Conservation (phyloP, 192 early-diverging fungal species). For the Umbelopsis sp. region DNA sequence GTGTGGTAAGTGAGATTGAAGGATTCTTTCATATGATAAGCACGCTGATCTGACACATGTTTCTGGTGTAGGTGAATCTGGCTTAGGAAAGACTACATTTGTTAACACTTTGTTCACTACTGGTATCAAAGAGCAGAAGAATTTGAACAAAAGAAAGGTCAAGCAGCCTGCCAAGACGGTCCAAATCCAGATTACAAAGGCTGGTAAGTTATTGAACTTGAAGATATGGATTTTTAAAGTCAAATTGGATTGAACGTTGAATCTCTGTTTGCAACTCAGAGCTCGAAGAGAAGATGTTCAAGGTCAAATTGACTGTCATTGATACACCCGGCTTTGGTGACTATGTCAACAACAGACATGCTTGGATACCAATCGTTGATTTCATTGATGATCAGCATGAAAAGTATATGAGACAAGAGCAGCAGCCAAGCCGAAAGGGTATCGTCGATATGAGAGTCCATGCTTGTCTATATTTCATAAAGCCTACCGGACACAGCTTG, state of each 20-base stretch:
- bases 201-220: slow-evolving; percentile 56
- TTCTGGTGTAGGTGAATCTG: slow-evolving; percentile 83
- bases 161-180: slow-evolving; percentile 93
- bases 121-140: slow-evolving; percentile 90
- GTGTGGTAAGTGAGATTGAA: slow-evolving; percentile 62
- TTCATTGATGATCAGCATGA: slow-evolving; percentile 99
- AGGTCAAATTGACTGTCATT: slow-evolving; percentile 92
- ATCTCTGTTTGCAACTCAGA: slow-evolving; percentile 43
- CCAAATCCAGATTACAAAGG: slow-evolving; percentile 95
- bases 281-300: slow-evolving; percentile 98
- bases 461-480: slow-evolving; percentile 98
- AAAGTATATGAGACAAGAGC: slow-evolving; percentile 90
- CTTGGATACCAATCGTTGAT: slow-evolving; percentile 97
- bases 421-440: slow-evolving; percentile 81
- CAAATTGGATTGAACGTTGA: background rate
- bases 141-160: slow-evolving; percentile 70
- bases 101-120: slow-evolving; percentile 99
- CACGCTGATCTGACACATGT: too few relatives aligned
- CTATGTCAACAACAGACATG: slow-evolving; percentile 92
- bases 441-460: slow-evolving; percentile 95
- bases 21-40: background rate
- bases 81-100: slow-evolving; percentile 97
- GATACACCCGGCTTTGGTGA: slow-evolving; percentile 91
- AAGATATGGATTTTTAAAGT: background rate
- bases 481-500: slow-evolving; percentile 89